These are phyloP conservation scores for Neurospora sp. DNA, from an alignment of 495 filamentous ascomycete genomes.

Conservation along the genomic window DNA sequence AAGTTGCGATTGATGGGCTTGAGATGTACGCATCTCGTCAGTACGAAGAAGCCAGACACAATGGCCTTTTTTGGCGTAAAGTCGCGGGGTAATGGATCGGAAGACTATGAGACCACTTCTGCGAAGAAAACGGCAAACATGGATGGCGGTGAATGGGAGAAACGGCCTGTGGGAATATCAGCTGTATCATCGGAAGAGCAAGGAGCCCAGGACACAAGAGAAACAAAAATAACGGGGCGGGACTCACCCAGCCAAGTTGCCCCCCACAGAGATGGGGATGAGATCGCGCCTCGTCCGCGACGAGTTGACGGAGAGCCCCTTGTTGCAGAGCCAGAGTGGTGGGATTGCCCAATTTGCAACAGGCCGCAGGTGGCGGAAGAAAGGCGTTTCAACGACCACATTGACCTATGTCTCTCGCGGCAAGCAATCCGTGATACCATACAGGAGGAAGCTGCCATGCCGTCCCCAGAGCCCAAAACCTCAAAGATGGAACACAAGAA, in stretches of 20 bases:
- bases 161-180: neutral
- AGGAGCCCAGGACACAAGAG: slow-evolving; percentile 46
- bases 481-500: slow-evolving; percentile 22
- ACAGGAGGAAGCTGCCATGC: slow-evolving; percentile 33
- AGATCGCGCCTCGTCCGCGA: slow-evolving; percentile 40
- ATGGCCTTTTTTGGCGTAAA: slow-evolving; percentile 70
- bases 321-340: slow-evolving; percentile 32
- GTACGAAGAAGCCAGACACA: slow-evolving; percentile 60
- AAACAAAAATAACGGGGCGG: slow-evolving; percentile 45
- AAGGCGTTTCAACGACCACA: slow-evolving; percentile 77
- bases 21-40: slow-evolving; percentile 75
- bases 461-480: slow-evolving; percentile 1
- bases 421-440: slow-evolving; percentile 77
- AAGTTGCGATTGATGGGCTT: slow-evolving; percentile 83
- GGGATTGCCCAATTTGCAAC: slow-evolving; percentile 82
- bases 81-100: slow-evolving; percentile 10
- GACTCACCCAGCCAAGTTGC: slow-evolving; percentile 6
- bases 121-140: slow-evolving; percentile 9
- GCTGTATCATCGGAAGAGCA: neutral
- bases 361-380: slow-evolving; percentile 67
- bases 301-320: slow-evolving; percentile 23
- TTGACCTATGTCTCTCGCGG: slow-evolving; percentile 83
- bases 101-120: slow-evolving; percentile 1
- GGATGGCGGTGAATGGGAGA: slow-evolving; percentile 45
- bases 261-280: slow-evolving; percentile 36